Evolutionary conservation across 371 early-diverging fungal species (phyloP).

Genomic region (Batkoa obscura): DNA sequence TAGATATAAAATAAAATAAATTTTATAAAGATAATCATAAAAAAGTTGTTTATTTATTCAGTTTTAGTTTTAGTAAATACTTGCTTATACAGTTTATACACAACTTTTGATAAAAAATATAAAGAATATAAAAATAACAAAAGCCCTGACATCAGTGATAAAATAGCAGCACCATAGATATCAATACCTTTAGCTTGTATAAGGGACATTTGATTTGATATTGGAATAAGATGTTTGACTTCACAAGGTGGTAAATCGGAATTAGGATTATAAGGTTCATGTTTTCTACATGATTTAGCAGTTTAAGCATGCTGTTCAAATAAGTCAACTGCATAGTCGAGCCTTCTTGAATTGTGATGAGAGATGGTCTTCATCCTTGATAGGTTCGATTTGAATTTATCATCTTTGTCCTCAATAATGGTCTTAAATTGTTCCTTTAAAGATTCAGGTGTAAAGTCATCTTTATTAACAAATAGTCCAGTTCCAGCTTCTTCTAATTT

Average conservation of each 20-base stretch:
- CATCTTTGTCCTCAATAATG: neutral
- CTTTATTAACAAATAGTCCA: neutral
- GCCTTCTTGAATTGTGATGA: neutral
- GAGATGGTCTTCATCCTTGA: neutral
- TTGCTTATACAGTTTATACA: too few relatives aligned
- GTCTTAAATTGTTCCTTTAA: neutral
- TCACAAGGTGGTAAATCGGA: neutral
- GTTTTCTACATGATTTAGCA: neutral
- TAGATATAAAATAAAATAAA: too few relatives aligned
- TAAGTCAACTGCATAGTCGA: neutral
- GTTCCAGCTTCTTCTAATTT: neutral
- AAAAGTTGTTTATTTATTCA: too few relatives aligned
- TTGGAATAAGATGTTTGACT: neutral
- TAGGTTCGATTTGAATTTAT: neutral
- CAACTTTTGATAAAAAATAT: too few relatives aligned
- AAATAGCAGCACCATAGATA: neutral
- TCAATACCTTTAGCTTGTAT: neutral
- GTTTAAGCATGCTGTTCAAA: neutral
- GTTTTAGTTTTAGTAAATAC: too few relatives aligned
- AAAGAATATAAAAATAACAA: too few relatives aligned
- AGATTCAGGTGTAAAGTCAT: neutral
- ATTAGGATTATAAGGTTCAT: neutral
- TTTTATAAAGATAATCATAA: too few relatives aligned
- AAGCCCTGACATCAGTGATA: too few relatives aligned
- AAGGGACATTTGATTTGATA: neutral